phyloP scores from a whole-genome alignment of 2,329 filamentous ascomycete genomes.

The Verticillium isaacii region DNA sequence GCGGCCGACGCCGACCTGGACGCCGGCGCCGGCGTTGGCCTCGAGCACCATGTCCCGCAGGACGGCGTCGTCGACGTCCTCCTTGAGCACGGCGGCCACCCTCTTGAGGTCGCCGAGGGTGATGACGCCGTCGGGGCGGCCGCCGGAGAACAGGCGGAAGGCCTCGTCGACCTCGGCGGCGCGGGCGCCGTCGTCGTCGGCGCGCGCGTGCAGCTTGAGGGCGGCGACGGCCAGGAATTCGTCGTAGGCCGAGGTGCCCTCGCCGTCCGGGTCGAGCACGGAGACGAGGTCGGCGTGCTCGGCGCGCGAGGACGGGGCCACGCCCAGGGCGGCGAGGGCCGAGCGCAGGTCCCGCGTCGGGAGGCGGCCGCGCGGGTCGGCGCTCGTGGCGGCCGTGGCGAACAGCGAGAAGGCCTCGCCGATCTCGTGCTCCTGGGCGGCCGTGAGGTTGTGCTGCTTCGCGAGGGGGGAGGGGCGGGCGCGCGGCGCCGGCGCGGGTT shows the following conservation, averaged over 20 bases:
- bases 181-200: constrained; percentile 27
- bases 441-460: constrained; percentile 82
- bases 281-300: constrained; percentile 75
- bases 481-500: constrained; percentile 18
- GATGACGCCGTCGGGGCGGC: constrained; percentile 50
- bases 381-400: constrained; percentile 54
- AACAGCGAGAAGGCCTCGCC: constrained; percentile 87
- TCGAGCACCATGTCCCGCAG: constrained; percentile 92
- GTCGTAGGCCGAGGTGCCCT: constrained; percentile 73
- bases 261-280: constrained; percentile 75
- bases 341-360: constrained; percentile 64
- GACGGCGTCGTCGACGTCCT: constrained; percentile 77
- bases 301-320: constrained; percentile 55
- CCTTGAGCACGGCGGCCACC: constrained; percentile 76
- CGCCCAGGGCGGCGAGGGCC: constrained; percentile 75
- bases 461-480: constrained; percentile 78
- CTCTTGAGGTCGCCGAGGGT: constrained; percentile 72
- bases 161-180: constrained; percentile 75
- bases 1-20: constrained; percentile 64
- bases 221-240: constrained; percentile 86
- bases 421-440: constrained; percentile 84
- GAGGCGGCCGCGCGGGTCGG: constrained; percentile 67
- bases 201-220: constrained; percentile 65
- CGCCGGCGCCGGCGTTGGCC: constrained; percentile 76
- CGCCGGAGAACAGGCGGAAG: constrained; percentile 71